Percentiles rank a stretch among this genome's conserved stretches.
Evolutionary conservation across 2,329 filamentous ascomycete species (phyloP).

Genomic region (Escovopsis sp.): DNA sequence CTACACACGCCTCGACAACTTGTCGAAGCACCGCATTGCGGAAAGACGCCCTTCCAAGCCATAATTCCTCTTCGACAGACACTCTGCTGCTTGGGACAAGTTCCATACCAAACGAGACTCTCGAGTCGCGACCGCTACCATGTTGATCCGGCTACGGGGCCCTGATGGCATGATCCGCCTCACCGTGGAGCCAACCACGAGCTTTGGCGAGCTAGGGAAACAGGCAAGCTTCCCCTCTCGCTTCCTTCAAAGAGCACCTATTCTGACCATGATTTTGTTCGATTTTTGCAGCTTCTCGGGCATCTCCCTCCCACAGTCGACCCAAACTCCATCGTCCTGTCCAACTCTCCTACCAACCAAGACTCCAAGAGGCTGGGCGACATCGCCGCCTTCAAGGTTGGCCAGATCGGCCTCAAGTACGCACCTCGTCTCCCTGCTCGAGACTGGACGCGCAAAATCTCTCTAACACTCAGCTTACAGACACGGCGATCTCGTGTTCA

Average conservation of each 20-base stretch:
- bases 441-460: neutral
- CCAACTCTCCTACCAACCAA: slow-evolving; percentile 43
- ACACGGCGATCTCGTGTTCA: slow-evolving; percentile 83
- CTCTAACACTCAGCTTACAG: slow-evolving; percentile 27
- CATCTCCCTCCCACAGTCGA: slow-evolving; percentile 49
- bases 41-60: neutral
- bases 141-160: slow-evolving; percentile 78
- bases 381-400: slow-evolving; percentile 39
- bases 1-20: neutral
- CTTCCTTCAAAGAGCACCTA: neutral
- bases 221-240: slow-evolving; percentile 24
- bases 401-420: slow-evolving; percentile 46
- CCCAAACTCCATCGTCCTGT: slow-evolving; percentile 43
- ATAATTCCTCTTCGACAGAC: too few species aligned
- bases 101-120: too few species aligned
- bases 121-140: slow-evolving; percentile 23
- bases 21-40: neutral
- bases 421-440: slow-evolving; percentile 9
- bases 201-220: slow-evolving; percentile 49
- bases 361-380: slow-evolving; percentile 45
- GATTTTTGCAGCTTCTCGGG: slow-evolving; percentile 32
- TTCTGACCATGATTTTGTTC: neutral
- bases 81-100: too few species aligned
- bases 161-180: slow-evolving; percentile 88
- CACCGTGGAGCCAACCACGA: slow-evolving; percentile 57